Evolutionary conservation across 2,329 filamentous ascomycete species (phyloP), one percentile per base, ranked within the genome.

Genomic region (Penicillium sp.): DNA sequence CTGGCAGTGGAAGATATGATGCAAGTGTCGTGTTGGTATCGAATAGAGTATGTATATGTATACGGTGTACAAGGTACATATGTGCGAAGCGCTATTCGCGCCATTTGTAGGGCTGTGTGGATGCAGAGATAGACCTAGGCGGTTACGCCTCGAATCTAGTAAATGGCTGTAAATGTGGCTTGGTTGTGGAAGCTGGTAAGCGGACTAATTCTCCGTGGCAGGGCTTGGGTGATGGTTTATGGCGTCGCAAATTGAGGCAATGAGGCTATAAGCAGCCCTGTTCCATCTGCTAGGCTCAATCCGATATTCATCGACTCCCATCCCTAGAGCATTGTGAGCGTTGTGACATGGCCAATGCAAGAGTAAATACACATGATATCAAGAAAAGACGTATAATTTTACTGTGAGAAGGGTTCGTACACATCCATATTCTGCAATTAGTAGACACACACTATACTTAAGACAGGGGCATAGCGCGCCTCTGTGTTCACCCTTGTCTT

Each of bases 1-100:
- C 9, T 47, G 17, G 30, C 26, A 35, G 19, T 30, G 30, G 9
- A 7, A 9, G 13, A 24, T 17, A 58, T 59, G 56, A 59, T 49
- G 56, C 56, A 59, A 59, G 56, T 30, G 49, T 22, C 28, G 49
- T 15, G 28, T 12, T 22, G 49, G 28, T 33, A 33, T 26, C 15
- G 44, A 49, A 3, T 30, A 13, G 6, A 9, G 17, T 30, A 28
- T 10, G 30, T 12, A 10, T 33, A 33, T 33, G 30, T 33, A 22
- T 37, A 37, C 12, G 4, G 35, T 37, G 40, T 24, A 44, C 40
- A 13, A 13, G 4, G 40, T 44, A 22, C 12, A 22, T 19, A 24
- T 22, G 12, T 10, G 17, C 15, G 26, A 49, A 30, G 12, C 45
- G 17, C 26, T 5, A 49, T 30, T 30, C 26, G 26, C 24, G 45